Evolutionary conservation across 73 alveolate species (phyloP), one percentile per base, ranked within the genome.

Genomic region (Blepharisma japonicum): DNA sequence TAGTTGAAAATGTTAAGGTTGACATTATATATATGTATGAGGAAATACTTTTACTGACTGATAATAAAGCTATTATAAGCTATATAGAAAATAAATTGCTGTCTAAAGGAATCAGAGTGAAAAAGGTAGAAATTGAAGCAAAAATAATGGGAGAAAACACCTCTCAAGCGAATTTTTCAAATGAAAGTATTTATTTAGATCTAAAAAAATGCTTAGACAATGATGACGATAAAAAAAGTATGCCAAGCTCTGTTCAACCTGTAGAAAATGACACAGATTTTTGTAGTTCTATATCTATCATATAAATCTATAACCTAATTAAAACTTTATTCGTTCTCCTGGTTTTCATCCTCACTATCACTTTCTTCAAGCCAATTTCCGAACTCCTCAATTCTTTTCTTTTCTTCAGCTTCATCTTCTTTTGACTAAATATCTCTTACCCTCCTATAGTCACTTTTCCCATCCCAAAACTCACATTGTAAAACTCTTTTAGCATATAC

Each of bases 391-490:
- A 89, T 61, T 71, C 95, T 86, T 55, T 55, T 50, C 54, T 82
- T 79, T 11, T 81, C 83, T 53, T 88, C 94, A 51, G 86, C 98
- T 9, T 55, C 77, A 46, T 81, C 61, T 51, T 91, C 91, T 25
- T 51, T 80, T 38, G 68, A 55, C 8, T 71, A 61, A 45, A n/a
- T 25, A 61, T 14, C 39, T 18, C 49, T 1, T 61, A 61, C 74
- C 5, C 74, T 61, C 68, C 89, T 87, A 68, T 66, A 92, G 78
- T 92, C 94, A n/a, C 88, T 84, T 38, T 81, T 81, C 21, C 95
- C 98, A 90, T 92, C 96, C 95, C 98, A 92, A 82, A 68, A 92
- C 46, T 70, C 68, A 82, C 89, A 67, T 23, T 46, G 55, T 0
- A 92, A 45, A 42, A 55, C 67, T 32, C 92, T 79, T 50, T 83